phyloP scores from a whole-genome alignment of 2,329 filamentous ascomycete genomes.

The Colletotrichum graminicola region DNA sequence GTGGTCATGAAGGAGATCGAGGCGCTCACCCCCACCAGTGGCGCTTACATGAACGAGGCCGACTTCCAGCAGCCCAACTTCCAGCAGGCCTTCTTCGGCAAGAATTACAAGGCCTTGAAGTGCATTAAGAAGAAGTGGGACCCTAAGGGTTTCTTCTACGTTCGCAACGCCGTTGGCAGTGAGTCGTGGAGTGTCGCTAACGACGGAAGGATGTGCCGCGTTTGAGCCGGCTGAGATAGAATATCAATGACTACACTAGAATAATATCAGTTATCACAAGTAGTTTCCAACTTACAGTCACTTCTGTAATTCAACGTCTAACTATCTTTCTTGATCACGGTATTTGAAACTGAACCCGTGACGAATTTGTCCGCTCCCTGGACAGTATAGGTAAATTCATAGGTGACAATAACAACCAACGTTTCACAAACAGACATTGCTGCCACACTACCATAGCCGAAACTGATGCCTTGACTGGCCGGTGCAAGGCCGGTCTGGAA shows the following conservation, averaged over 20 bases:
- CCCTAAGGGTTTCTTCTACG: slow-evolving; percentile 60
- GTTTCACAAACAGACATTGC: too few species aligned
- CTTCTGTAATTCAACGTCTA: slow-evolving; percentile 39
- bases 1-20: slow-evolving; percentile 41
- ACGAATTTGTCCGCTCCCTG: too few species aligned
- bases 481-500: neutral
- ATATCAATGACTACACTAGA: neutral
- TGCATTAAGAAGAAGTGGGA: slow-evolving; percentile 65
- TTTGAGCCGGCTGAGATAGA: neutral
- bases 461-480: too few species aligned
- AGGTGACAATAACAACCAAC: too few species aligned
- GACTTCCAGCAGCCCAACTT: slow-evolving; percentile 62
- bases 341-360: neutral
- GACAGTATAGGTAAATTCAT: too few species aligned
- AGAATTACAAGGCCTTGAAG: slow-evolving; percentile 57
- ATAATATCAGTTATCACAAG: neutral
- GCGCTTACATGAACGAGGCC: slow-evolving; percentile 65
- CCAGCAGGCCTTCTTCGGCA: slow-evolving; percentile 60
- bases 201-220: slow-evolving; percentile 43
- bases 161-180: slow-evolving; percentile 61
- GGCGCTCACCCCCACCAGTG: slow-evolving; percentile 53
- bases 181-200: slow-evolving; percentile 58
- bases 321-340: neutral
- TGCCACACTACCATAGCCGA: neutral
- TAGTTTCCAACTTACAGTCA: neutral